Evolutionary conservation across 179 eudicot genomes (phyloP).

Genomic region (Beta corolliflora): DNA sequence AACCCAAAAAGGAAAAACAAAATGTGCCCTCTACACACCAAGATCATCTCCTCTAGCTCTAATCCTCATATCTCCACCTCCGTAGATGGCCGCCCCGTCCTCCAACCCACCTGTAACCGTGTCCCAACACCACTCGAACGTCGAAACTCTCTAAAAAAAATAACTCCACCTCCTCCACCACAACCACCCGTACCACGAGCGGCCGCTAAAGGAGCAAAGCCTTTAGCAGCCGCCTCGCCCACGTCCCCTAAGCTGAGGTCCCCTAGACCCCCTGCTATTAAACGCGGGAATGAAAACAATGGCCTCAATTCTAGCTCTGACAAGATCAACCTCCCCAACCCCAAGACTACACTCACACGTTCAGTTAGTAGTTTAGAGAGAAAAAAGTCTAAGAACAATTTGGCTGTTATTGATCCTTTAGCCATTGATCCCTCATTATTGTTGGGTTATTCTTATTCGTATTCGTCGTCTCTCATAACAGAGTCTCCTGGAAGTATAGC

Average conservation of each 20-base stretch:
- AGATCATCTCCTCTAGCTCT: no score
- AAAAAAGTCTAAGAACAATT: slow-evolving; percentile 27
- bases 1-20: no score
- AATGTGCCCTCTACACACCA: no score
- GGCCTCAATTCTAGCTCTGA: slow-evolving; percentile 33
- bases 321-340: slow-evolving; percentile 30
- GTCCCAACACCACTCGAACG: slow-evolving; percentile 15
- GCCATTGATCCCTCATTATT: slow-evolving; percentile 1
- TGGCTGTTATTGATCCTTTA: background rate
- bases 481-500: slow-evolving; percentile 42
- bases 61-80: no score
- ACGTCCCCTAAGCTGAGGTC: slow-evolving; percentile 35
- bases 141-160: slow-evolving; percentile 17
- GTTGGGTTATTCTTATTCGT: slow-evolving; percentile 27
- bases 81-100: slow-evolving; percentile 4
- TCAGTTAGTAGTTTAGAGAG: slow-evolving; percentile 27
- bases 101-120: slow-evolving; percentile 25
- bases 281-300: slow-evolving; percentile 33
- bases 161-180: slow-evolving; percentile 24
- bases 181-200: slow-evolving; percentile 16
- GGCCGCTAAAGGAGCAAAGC: background rate
- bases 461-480: slow-evolving; percentile 19
- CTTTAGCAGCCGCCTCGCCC: background rate
- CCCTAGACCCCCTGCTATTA: slow-evolving; percentile 35
- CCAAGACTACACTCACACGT: slow-evolving; percentile 24